phyloP scores from a whole-genome alignment of 768 basidiomycete species.

The Mycena metata region DNA sequence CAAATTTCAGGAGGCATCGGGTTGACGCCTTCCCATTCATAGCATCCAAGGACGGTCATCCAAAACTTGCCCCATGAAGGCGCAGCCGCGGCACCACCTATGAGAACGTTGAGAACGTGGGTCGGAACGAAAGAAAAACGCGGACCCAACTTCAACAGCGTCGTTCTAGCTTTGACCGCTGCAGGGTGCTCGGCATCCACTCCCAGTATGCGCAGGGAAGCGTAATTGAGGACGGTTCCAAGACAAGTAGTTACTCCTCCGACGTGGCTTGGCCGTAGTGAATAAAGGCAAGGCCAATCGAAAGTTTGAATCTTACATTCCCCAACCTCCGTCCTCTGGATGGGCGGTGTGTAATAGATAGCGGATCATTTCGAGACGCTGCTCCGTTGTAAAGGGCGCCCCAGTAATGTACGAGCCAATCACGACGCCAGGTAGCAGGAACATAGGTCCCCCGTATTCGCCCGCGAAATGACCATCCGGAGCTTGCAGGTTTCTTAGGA shows the following conservation, averaged over 20 bases:
- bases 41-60: slow-evolving; percentile 91
- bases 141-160: slow-evolving; percentile 85
- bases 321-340: slow-evolving; percentile 95
- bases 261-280: slow-evolving; percentile 73
- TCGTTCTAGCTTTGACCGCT: slow-evolving; percentile 82
- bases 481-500: slow-evolving; percentile 90
- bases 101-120: background rate
- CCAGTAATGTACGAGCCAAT: slow-evolving; percentile 94
- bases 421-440: slow-evolving; percentile 87
- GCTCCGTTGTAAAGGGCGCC: slow-evolving; percentile 79
- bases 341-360: slow-evolving; percentile 88
- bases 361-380: slow-evolving; percentile 89
- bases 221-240: slow-evolving; percentile 94
- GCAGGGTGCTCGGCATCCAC: slow-evolving; percentile 88
- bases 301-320: slow-evolving; percentile 73
- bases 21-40: slow-evolving; percentile 91
- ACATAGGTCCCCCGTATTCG: slow-evolving; percentile 95
- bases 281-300: slow-evolving; percentile 21
- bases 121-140: background rate
- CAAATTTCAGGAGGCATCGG: slow-evolving; percentile 93
- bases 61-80: slow-evolving; percentile 98
- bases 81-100: slow-evolving; percentile 82
- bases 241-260: slow-evolving; percentile 94
- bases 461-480: slow-evolving; percentile 96
- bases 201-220: slow-evolving; percentile 86